Percentiles rank a stretch among this genome's conserved stretches.
Conservation (phyloP, 768 basidiomycete genomes). For the Pluteus cervinus region DNA sequence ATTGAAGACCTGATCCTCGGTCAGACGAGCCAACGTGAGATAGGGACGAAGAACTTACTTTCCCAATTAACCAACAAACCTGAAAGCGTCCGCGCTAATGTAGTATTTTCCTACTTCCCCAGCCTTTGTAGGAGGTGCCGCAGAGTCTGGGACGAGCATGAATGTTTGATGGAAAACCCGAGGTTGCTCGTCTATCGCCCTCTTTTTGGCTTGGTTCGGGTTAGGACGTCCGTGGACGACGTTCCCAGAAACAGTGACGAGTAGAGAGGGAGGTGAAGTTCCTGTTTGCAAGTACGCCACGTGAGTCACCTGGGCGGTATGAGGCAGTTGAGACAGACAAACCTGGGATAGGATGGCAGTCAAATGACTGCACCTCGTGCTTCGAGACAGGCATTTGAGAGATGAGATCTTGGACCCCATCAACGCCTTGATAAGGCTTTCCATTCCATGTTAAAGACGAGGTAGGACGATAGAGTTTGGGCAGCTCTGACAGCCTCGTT, state of each 20-base stretch:
- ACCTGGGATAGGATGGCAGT: slow-evolving; percentile 90
- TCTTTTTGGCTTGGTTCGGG: slow-evolving; percentile 41
- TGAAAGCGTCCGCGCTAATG: slow-evolving; percentile 69
- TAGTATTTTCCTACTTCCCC: slow-evolving; percentile 82
- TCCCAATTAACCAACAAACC: slow-evolving; percentile 70
- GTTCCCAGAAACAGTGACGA: slow-evolving; percentile 76
- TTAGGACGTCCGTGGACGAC: slow-evolving; percentile 70
- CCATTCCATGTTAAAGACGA: slow-evolving; percentile 87
- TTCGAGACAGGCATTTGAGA: slow-evolving; percentile 72
- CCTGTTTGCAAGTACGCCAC: slow-evolving; percentile 39
- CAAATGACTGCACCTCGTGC: slow-evolving; percentile 83
- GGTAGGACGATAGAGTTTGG: slow-evolving; percentile 72
- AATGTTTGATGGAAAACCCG: slow-evolving; percentile 87
- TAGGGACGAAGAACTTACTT: no score
- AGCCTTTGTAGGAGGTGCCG: slow-evolving; percentile 52
- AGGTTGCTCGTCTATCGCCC: slow-evolving; percentile 68
- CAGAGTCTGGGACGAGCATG: slow-evolving; percentile 73
- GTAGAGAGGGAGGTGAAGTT: slow-evolving; percentile 69
- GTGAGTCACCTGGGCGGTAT: slow-evolving; percentile 5
- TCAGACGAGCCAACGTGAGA: no score
- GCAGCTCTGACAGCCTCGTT: slow-evolving; percentile 69
- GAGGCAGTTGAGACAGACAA: slow-evolving; percentile 12
- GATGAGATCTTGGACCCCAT: slow-evolving; percentile 61
- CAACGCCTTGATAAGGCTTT: slow-evolving; percentile 66
- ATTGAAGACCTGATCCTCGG: no score